Percentiles rank a stretch among this genome's conserved stretches.
These are phyloP conservation scores for Daldinia concentrica DNA, from an alignment of 495 filamentous ascomycete species.

Conservation along the genomic window DNA sequence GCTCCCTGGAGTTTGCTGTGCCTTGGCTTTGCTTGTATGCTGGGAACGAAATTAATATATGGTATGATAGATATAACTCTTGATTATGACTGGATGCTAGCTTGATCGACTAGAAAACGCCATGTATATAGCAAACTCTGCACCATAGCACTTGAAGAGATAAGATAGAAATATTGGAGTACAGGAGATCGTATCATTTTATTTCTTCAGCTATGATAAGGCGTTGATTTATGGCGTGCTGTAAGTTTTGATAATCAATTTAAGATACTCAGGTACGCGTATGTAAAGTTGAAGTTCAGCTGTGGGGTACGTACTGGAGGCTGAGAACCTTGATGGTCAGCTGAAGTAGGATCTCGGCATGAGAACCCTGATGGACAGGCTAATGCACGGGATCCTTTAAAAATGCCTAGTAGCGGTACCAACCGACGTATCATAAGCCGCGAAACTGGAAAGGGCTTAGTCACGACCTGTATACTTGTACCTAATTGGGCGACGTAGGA, in stretches of 20 bases:
- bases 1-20: background rate
- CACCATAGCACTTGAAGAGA: background rate
- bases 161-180: background rate
- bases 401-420: constrained; percentile 16
- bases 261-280: too few species aligned
- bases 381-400: constrained; percentile 21
- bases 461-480: constrained; percentile 4
- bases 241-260: background rate
- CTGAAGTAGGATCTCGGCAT: constrained; percentile 21
- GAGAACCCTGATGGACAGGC: constrained; percentile 44
- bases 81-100: background rate
- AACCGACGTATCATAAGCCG: constrained; percentile 34
- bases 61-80: background rate
- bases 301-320: constrained; percentile 36
- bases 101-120: background rate
- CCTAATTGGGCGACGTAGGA: background rate
- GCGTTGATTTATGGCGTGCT: background rate
- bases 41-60: background rate
- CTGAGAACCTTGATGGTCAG: constrained; percentile 46
- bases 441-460: constrained; percentile 10
- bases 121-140: background rate
- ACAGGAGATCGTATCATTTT: background rate
- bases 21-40: background rate
- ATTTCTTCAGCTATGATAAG: background rate
- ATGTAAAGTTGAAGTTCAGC: constrained; percentile 11